Conservation (phyloP, 2,329 filamentous ascomycete genomes). For the Xylariaceae sp. region DNA sequence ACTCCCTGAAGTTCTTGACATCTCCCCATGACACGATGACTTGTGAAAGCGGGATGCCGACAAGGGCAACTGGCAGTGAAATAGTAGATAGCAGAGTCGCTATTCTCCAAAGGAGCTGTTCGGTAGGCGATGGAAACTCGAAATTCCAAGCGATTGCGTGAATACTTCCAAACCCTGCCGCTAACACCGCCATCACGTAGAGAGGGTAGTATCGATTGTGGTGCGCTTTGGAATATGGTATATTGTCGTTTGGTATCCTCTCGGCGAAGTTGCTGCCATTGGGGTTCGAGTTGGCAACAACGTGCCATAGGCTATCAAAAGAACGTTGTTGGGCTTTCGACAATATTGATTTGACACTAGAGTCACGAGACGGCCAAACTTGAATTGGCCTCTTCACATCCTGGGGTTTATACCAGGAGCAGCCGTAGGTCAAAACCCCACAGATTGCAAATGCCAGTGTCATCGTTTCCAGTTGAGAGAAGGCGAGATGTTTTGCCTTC, state of each 20-base stretch:
- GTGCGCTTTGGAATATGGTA: background rate
- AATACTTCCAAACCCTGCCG: conserved; percentile 6
- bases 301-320: background rate
- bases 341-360: background rate
- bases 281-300: background rate
- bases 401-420: background rate
- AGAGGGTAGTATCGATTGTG: conserved; percentile 5
- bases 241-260: conserved; percentile 6
- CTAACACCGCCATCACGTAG: conserved; percentile 1
- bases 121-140: conserved; percentile 6
- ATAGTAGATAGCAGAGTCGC: conserved; percentile 7
- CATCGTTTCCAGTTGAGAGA: conserved; percentile 10
- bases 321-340: background rate
- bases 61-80: background rate
- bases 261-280: background rate
- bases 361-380: background rate
- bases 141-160: conserved; percentile 13
- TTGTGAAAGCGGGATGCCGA: conserved; percentile 1
- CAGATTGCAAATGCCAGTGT: conserved; percentile 6
- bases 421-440: background rate
- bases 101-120: conserved; percentile 9
- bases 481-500: background rate
- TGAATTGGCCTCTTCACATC: background rate
- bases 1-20: background rate
- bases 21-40: conserved; percentile 1